Evolutionary conservation across 1,139 yeast genomes (phyloP).

Genomic region (Saccharomyces hybrid): DNA sequence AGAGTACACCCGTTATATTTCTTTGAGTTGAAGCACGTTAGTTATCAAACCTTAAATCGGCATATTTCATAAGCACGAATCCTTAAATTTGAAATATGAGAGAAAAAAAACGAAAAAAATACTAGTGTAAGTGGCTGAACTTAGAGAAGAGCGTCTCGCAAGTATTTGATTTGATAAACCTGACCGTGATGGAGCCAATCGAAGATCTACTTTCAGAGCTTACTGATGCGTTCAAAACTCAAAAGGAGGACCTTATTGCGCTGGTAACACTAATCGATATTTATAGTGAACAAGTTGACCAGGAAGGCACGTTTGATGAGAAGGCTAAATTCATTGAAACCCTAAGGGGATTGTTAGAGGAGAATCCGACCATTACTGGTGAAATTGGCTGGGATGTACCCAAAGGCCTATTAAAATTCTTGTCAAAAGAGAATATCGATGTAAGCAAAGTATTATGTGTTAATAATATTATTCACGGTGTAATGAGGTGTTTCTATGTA

Average conservation of each 20-base stretch:
- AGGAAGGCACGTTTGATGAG: constrained; percentile 36
- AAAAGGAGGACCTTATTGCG: constrained; percentile 17
- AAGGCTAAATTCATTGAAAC: constrained; percentile 38
- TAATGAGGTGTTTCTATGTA: constrained; percentile 49
- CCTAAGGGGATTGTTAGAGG: constrained; percentile 30
- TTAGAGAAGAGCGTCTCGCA: not conserved
- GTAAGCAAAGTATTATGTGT: constrained; percentile 10
- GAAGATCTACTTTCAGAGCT: constrained; percentile 11
- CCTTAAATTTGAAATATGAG: not conserved
- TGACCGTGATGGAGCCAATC: constrained; percentile 10
- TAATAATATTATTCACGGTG: constrained; percentile 19
- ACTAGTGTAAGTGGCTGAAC: too few species aligned
- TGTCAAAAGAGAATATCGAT: constrained; percentile 22
- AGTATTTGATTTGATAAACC: not conserved
- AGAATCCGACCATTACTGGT: constrained; percentile 12
- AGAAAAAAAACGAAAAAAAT: not conserved
- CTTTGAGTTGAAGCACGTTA: not conserved
- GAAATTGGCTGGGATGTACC: constrained; percentile 91
- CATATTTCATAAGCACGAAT: not conserved
- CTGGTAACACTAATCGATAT: constrained; percentile 22
- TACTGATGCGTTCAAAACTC: constrained; percentile 13
- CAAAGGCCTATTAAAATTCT: constrained; percentile 44
- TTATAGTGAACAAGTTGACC: constrained; percentile 16
- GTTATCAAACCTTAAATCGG: not conserved
- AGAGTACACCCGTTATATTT: not conserved